Evolutionary conservation across 2,329 filamentous ascomycete species (phyloP).

Genomic region (Colletotrichum falcatum): DNA sequence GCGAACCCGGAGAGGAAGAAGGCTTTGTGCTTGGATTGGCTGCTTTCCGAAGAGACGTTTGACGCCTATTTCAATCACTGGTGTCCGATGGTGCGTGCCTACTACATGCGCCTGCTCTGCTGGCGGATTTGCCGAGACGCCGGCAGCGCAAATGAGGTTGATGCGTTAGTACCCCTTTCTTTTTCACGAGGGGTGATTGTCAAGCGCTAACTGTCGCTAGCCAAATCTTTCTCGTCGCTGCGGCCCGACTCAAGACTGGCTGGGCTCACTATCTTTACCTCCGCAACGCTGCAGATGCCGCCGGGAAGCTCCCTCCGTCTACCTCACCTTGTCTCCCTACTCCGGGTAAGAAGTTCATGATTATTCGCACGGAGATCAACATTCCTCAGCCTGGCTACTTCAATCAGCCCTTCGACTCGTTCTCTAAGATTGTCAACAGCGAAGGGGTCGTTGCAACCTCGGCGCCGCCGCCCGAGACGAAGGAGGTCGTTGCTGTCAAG

Average conservation of each 20-base stretch:
- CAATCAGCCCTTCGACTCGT: constrained; percentile 61
- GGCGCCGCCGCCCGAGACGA: constrained; percentile 19
- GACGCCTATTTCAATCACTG: constrained; percentile 90
- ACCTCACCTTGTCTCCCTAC: constrained; percentile 87
- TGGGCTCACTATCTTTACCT: constrained; percentile 87
- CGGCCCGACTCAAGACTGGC: constrained; percentile 74
- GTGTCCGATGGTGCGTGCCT: constrained; percentile 95
- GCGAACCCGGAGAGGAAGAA: constrained; percentile 75
- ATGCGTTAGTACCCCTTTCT: constrained; percentile 68
- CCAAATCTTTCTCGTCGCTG: constrained; percentile 76
- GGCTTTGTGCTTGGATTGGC: constrained; percentile 77
- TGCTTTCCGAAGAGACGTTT: constrained; percentile 81
- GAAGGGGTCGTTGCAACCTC: constrained; percentile 33
- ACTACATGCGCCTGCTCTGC: constrained; percentile 90
- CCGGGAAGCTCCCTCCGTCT: constrained; percentile 70
- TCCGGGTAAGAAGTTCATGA: constrained; percentile 86
- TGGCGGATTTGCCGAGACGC: constrained; percentile 88
- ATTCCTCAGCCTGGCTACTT: constrained; percentile 60
- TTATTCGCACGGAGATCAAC: constrained; percentile 81
- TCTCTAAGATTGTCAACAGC: constrained; percentile 43
- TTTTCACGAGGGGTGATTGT: neutral
- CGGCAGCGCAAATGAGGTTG: constrained; percentile 72
- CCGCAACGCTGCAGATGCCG: constrained; percentile 72
- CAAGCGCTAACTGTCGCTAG: constrained; percentile 55
- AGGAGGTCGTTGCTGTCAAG: constrained; percentile 44